Base-by-base conservation (phyloP, 176 grass and related monocot species). In the Thinopyrum elongatum region DNA sequence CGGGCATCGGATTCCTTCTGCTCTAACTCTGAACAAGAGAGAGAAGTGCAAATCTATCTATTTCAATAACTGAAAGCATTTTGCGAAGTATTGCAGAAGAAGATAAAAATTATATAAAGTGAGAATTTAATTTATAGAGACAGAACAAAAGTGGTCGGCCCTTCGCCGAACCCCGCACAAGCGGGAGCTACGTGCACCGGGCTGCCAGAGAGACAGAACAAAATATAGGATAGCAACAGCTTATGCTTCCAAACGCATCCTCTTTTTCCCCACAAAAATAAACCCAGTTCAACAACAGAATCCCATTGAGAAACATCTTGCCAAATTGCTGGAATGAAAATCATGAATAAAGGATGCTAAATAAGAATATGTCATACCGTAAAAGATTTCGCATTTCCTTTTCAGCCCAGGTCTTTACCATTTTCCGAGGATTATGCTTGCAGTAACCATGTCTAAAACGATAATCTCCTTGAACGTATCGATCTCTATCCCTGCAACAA, bases 321-420 rank as follows among this genome's bases (percentile, higher is more conserved):
- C 4, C 31, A 58, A 70, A 12, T 42, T 79, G 34, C 44, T 55
- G 13, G 66, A 79, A 35, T 65, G 46, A 23, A 29, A 65, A 34
- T 59, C 41, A 44, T 26, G 53, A 62, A 60, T n/a, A 89, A 46
- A 61, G 59, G 13, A 73, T 76, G 55, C 21, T 5, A 8, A 29
- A 87, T 21, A 13, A 67, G 44, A 79, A 64, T 70, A 42, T 29
- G 23, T 70, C 80, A 83, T 79, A 98, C 94, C 92, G 86, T 60
- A 91, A 26, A 76, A 98, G 97, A 81, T 98, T 98, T 63, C 97
- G 85, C 88, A 92, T 95, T 86, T 98, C 97, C 91, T 98, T 98
- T 81, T 98, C 93, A 70, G 97, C 94, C 94, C 94, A 98, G 62
- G 97, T 99, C 82, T 99, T 96, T 38, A 99, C 97, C 97, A 99